Base-by-base conservation (phyloP, 352 stramenopile genomes). In the Globisporangium barbulae region DNA sequence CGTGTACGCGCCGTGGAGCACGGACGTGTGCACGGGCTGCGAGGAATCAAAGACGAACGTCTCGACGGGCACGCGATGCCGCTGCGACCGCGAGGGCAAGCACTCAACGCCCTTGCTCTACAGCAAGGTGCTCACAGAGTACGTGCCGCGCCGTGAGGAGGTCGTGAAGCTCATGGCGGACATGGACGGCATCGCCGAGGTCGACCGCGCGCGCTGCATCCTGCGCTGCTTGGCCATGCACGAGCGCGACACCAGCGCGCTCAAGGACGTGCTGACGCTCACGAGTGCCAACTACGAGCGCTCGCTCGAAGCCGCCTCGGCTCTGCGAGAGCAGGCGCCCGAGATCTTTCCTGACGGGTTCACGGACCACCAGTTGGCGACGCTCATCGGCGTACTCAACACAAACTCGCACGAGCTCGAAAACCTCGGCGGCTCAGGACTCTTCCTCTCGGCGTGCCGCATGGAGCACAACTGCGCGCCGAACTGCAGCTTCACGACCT, bases 401-500 rank as follows among this genome's bases (percentile, higher is more conserved):
- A 90, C 80, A 25, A 88, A 93, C 74, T 75, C 79, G 53, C 82
- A 91, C 57, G 81, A 89, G 47, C 69, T 93, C 7, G 84, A 93
- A 57, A 85, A 89, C 56, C 66, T 93, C 7, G 77, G 82, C 31
- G 80, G 84, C 22, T 90, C 84, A 5, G 84, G 84, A 2, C 54
- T 91, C 19, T 93, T 93, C 64, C 68, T 91, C 5, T 88, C 75
- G 42, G 84, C 79, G 8, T 89, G 79, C 59, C 78, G 75, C 48
- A 89, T 93, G 74, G 78, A 93, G 70, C 84, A 93, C 72, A 85
- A 71, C 66, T 93, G 80, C 66, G 44, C 59, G 30, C 80, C 84
- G 19, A 91, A 88, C 69, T 90, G 81, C 63, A 90, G 75, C 74
- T 89, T 91, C 68, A 90, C 82, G 33, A 90, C 81, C 28, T 83